A percentile compares a stretch with the other conserved stretches of the same genome.
Conservation (phyloP, 371 early-diverging fungal species). For the Syncephalastrum monosporum region DNA sequence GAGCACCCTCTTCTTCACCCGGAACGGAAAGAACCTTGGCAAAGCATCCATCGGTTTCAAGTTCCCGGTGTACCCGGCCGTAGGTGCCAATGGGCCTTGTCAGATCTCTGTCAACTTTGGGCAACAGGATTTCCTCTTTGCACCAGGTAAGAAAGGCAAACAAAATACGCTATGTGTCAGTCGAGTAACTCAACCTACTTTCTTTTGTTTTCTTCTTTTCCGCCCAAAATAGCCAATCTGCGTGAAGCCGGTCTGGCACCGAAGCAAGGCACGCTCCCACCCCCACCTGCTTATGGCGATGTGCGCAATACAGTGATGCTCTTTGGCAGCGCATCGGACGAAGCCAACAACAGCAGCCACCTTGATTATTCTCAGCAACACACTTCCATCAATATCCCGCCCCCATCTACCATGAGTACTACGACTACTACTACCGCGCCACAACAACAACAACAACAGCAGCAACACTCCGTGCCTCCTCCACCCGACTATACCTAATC, state of each 20-base stretch:
- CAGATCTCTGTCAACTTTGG: conserved; percentile 57
- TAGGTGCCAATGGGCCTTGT: conserved; percentile 56
- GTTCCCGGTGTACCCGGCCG: conserved; percentile 50
- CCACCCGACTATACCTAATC: background rate
- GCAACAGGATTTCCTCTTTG: conserved; percentile 29
- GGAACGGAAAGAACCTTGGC: conserved; percentile 63
- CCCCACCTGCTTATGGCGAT: conserved; percentile 58
- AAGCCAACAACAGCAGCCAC: conserved; percentile 4
- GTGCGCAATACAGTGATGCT: conserved; percentile 45
- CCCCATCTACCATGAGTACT: too few relatives aligned
- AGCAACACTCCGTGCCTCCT: background rate
- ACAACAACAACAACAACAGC: conserved; percentile 10
- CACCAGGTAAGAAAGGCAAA: conserved; percentile 9
- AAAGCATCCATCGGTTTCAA: conserved; percentile 52
- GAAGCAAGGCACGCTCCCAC: conserved; percentile 51
- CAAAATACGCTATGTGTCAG: too few relatives aligned
- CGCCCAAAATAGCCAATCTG: conserved; percentile 53
- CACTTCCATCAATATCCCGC: too few relatives aligned
- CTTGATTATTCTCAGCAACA: conserved; percentile 14
- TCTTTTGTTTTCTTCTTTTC: conserved; percentile 2
- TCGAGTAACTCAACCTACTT: too few relatives aligned
- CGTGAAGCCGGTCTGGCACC: conserved; percentile 73
- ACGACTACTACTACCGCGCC: background rate
- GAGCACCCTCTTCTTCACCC: conserved; percentile 71
- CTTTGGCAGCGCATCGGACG: conserved; percentile 22